Evolutionary conservation across 345 rosid species (phyloP).

Genomic region (Bruguiera sexangula): DNA sequence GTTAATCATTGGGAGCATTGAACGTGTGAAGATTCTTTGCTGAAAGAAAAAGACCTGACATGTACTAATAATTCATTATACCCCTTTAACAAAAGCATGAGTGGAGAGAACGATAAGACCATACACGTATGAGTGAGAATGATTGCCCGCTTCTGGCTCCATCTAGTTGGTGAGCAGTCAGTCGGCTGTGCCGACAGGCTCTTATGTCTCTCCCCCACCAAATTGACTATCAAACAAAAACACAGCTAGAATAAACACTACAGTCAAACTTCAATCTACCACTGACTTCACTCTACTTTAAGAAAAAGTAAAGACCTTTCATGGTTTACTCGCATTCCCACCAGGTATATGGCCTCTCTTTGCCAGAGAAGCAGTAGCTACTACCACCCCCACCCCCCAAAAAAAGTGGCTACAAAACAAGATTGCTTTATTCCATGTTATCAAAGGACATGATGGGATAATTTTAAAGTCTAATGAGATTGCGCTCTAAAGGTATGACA

Average conservation of each 20-base stretch:
- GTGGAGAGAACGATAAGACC: constrained; percentile 21
- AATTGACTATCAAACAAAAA: constrained; percentile 23
- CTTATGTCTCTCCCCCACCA: constrained; percentile 22
- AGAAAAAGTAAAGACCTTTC: not conserved
- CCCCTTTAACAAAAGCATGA: constrained; percentile 26
- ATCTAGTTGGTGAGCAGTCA: constrained; percentile 46
- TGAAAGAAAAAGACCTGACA: constrained; percentile 27
- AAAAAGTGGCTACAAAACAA: not conserved
- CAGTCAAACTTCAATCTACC: constrained; percentile 1
- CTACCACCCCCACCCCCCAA: not conserved
- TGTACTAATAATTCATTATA: constrained; percentile 31
- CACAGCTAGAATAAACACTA: constrained; percentile 5
- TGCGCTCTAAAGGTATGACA: constrained; percentile 5
- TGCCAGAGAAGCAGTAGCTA: not conserved
- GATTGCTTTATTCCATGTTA: not conserved
- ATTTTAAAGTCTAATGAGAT: not conserved
- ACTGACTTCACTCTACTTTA: not conserved
- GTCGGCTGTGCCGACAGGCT: constrained; percentile 29
- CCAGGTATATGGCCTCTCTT: no score
- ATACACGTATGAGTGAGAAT: constrained; percentile 32
- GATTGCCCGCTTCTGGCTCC: constrained; percentile 4
- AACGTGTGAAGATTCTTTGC: constrained; percentile 45
- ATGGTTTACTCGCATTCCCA: no score
- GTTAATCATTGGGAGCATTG: constrained; percentile 31
- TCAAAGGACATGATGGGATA: not conserved